Evolutionary conservation across 129 eudicot genomes (phyloP).

Genomic region (Arctium lappa): DNA sequence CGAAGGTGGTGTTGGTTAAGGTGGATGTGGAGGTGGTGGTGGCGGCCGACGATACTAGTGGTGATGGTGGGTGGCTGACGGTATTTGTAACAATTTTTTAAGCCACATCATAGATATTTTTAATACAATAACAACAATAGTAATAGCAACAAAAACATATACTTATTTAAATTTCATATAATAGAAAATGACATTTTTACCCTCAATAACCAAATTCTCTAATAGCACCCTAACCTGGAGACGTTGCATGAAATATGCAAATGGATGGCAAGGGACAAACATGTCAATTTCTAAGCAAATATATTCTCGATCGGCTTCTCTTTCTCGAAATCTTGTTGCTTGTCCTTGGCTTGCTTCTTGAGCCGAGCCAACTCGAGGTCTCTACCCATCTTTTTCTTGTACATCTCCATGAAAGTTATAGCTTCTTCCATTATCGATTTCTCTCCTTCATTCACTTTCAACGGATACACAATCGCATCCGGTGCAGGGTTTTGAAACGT

Average conservation of each 20-base stretch:
- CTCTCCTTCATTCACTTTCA: conserved; percentile 76
- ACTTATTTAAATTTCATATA: neutral
- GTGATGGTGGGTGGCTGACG: no score
- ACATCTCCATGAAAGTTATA: conserved; percentile 76
- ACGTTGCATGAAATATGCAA: neutral
- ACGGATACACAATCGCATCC: conserved; percentile 70
- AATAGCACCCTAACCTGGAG: neutral
- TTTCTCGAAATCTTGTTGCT: conserved; percentile 30
- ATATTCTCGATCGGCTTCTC: conserved; percentile 36
- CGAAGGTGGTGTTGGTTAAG: no score
- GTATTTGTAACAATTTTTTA: no score
- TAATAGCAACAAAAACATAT: neutral
- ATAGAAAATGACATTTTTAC: neutral
- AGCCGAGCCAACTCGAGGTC: conserved; percentile 63
- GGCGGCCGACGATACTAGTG: no score
- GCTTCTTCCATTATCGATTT: conserved; percentile 59
- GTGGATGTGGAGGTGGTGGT: no score
- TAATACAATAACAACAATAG: neutral
- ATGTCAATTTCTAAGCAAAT: conserved; percentile 30
- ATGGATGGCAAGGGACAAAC: neutral
- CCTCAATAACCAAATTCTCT: neutral
- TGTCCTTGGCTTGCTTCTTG: conserved; percentile 68
- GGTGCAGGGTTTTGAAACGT: conserved; percentile 94
- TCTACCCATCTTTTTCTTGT: conserved; percentile 74
- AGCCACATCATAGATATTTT: no score